These are phyloP conservation scores for Myxozyma vanderwaltii DNA, from an alignment of 805 yeast species.

Conservation along the genomic window DNA sequence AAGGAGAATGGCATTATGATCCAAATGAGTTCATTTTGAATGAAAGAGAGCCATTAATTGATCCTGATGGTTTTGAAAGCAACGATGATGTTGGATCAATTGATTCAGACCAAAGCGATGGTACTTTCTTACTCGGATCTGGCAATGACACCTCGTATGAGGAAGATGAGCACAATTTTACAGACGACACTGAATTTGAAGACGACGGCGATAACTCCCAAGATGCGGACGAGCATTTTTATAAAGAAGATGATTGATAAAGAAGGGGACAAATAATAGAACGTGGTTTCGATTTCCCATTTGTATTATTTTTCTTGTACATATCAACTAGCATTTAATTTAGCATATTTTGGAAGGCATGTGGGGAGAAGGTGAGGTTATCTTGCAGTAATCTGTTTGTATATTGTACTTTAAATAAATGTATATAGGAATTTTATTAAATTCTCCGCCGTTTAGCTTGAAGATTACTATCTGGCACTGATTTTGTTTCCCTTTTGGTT, in stretches of 20 bases:
- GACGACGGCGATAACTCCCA: not conserved
- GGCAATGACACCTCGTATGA: too few relatives aligned
- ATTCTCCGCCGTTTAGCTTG: too few relatives aligned
- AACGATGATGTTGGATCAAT: not conserved
- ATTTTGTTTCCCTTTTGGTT: too few relatives aligned
- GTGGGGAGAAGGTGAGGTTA: too few relatives aligned
- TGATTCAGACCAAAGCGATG: not conserved
- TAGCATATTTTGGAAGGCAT: not conserved
- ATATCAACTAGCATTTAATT: not conserved
- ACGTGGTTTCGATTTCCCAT: not conserved
- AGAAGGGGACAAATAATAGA: not conserved
- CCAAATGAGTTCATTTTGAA: not conserved
- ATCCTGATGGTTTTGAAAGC: not conserved
- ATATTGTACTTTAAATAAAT: not conserved
- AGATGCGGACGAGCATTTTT: too few relatives aligned
- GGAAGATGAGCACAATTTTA: too few relatives aligned
- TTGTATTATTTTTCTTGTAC: not conserved
- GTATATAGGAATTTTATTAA: not conserved
- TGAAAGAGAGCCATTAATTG: not conserved
- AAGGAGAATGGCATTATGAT: slow-evolving; percentile 4
- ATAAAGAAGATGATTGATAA: not conserved
- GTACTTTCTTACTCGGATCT: not conserved
- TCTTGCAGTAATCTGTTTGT: not conserved
- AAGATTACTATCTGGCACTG: too few relatives aligned
- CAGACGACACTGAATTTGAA: too few relatives aligned